phyloP scores from a whole-genome alignment of 140 eudicot genomes.

The Cichorium intybus region DNA sequence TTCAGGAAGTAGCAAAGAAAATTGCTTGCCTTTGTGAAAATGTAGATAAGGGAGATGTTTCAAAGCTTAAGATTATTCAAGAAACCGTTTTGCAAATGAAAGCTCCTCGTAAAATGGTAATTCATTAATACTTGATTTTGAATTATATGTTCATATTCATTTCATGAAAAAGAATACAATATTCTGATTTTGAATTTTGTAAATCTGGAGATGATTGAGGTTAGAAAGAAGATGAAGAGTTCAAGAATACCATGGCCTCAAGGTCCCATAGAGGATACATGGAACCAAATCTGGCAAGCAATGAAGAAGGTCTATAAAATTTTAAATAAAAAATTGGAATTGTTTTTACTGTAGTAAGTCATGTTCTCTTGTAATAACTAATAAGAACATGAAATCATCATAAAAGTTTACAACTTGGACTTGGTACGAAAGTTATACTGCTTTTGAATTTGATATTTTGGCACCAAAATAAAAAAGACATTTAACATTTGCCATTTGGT shows the following conservation, averaged over 20 bases:
- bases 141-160: neutral
- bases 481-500: slow-evolving; percentile 3
- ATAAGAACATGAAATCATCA: neutral
- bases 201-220: slow-evolving; percentile 47
- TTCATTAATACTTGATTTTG: slow-evolving; percentile 1
- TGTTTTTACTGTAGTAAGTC: slow-evolving; percentile 4
- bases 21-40: slow-evolving; percentile 28
- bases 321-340: neutral
- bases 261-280: slow-evolving; percentile 58
- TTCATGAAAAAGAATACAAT: neutral
- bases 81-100: slow-evolving; percentile 41
- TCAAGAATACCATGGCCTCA: slow-evolving; percentile 94
- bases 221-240: slow-evolving; percentile 73
- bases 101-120: slow-evolving; percentile 52
- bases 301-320: slow-evolving; percentile 60
- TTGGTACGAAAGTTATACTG: neutral
- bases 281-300: slow-evolving; percentile 87
- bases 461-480: neutral
- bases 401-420: neutral
- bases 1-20: slow-evolving; percentile 46
- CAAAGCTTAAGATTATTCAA: slow-evolving; percentile 38
- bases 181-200: neutral
- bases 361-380: neutral
- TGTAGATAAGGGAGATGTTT: slow-evolving; percentile 40
- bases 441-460: neutral